These are phyloP conservation scores for Chlamydomonas eustigma DNA, from an alignment of 139 green algal species.

Conservation along the genomic window DNA sequence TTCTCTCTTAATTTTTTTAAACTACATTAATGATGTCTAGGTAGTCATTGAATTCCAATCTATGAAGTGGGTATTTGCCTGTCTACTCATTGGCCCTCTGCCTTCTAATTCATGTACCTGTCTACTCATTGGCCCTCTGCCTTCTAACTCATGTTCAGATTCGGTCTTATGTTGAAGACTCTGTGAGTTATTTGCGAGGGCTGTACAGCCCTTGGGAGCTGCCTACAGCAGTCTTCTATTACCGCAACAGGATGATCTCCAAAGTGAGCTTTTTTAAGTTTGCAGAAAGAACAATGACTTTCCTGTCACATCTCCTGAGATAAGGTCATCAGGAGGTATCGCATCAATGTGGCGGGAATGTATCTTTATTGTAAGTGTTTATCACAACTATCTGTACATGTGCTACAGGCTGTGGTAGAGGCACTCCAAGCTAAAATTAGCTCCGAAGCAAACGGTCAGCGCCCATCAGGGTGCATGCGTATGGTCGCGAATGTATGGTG, in stretches of 20 bases:
- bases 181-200: conserved; percentile 27
- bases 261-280: too few species aligned
- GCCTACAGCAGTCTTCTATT: conserved; percentile 36
- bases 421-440: neutral
- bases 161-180: conserved; percentile 44
- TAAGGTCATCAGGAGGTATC: too few species aligned
- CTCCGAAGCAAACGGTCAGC: neutral
- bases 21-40: too few species aligned
- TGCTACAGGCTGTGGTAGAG: neutral
- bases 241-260: conserved; percentile 49
- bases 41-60: too few species aligned
- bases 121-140: neutral
- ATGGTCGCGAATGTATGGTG: conserved; percentile 12
- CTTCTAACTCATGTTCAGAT: conserved; percentile 10
- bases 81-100: neutral
- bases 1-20: too few species aligned
- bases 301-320: too few species aligned
- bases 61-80: neutral
- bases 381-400: too few species aligned
- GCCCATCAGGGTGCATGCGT: neutral
- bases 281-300: too few species aligned
- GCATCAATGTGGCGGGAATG: too few species aligned
- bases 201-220: conserved; percentile 61
- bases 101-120: neutral
- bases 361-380: too few species aligned